Base-by-base conservation (phyloP, 1,139 yeast species). In the Sugiyamaella neomexicana region DNA sequence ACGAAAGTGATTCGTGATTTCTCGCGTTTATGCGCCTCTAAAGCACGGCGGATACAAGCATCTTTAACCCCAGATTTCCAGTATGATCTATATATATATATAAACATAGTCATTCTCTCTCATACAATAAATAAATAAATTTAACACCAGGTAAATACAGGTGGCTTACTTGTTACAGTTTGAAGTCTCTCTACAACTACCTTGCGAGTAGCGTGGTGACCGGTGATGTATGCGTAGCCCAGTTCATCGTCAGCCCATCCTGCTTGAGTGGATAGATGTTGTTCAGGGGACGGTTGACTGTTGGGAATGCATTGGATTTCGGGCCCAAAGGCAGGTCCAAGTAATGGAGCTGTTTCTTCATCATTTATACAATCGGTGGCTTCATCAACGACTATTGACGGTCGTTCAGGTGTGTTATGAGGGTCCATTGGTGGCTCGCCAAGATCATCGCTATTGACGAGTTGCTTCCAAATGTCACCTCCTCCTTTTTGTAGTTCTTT, bases 81-180 rank as follows among this genome's bases (percentile, higher is more conserved):
- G 23, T 38, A 29, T n/a, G n/a, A n/a, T n/a, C 23, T 9, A 39
- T 9, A 6, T 6, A 7, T n/a, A n/a, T n/a, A n/a, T n/a, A 39
- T 39, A 15, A 13, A 39, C 8, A 39, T 15, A 12, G 27, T 12
- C 6, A 42, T 12, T 8, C 8, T 23, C 15, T 16, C 43, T 39
- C 23, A 17, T 20, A 20, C 25, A 20, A 20, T 20, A 3, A 20
- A 20, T 20, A 20, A 20, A 20, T 20, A 20, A 34, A 12, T 17
- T 66, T 58, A 85, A 63, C 89, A 85, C 83, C 90, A 85, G 0
- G 89, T 82, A 60, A 85, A 85, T 1, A 85, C 81, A 0, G 90
- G 89, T 1, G 85, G 83, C 55, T 75, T 79, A 13, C 80, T 73
- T 10, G 75, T 74, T 1, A 80, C 85, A 29, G 80, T 77, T 60